Conservation (phyloP, 2,329 filamentous ascomycete genomes). For the Geosmithia flava region DNA sequence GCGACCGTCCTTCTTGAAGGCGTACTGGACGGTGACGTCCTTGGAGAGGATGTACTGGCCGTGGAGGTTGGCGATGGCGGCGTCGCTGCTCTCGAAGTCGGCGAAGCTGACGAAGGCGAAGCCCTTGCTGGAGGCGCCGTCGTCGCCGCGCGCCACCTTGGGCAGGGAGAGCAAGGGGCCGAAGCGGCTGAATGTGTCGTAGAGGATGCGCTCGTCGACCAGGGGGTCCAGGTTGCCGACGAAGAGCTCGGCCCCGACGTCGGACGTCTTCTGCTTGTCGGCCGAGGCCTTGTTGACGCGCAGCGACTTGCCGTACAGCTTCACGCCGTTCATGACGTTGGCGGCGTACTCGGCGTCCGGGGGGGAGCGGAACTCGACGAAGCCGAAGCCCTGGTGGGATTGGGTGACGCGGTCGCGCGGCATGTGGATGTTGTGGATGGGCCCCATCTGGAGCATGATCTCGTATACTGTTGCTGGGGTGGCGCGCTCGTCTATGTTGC, state of each 20-base stretch:
- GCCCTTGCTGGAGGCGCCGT: conserved; percentile 69
- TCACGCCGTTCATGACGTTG: conserved; percentile 91
- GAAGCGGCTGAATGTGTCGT: conserved; percentile 88
- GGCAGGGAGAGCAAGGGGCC: conserved; percentile 73
- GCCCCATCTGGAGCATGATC: conserved; percentile 94
- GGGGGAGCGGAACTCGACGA: conserved; percentile 95
- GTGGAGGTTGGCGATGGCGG: conserved; percentile 85
- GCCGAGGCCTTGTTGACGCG: conserved; percentile 88
- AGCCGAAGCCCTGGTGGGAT: conserved; percentile 94
- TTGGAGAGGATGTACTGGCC: conserved; percentile 96
- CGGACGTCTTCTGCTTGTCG: conserved; percentile 86
- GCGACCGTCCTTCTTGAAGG: conserved; percentile 98
- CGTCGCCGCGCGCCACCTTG: conserved; percentile 86
- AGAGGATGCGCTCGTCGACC: conserved; percentile 92
- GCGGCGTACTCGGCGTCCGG: conserved; percentile 94
- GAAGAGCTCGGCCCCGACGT: conserved; percentile 94
- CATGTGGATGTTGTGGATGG: conserved; percentile 95
- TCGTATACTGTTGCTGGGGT: conserved; percentile 88
- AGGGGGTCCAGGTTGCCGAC: conserved; percentile 89
- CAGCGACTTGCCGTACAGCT: conserved; percentile 86
- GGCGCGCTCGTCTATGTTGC: conserved; percentile 95
- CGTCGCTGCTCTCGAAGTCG: conserved; percentile 87
- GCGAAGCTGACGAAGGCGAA: conserved; percentile 93
- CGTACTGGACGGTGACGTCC: conserved; percentile 92
- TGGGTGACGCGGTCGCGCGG: conserved; percentile 97